These are phyloP conservation scores for Hypoxylon sp. DNA, from an alignment of 2,329 filamentous ascomycete species.

Conservation along the genomic window DNA sequence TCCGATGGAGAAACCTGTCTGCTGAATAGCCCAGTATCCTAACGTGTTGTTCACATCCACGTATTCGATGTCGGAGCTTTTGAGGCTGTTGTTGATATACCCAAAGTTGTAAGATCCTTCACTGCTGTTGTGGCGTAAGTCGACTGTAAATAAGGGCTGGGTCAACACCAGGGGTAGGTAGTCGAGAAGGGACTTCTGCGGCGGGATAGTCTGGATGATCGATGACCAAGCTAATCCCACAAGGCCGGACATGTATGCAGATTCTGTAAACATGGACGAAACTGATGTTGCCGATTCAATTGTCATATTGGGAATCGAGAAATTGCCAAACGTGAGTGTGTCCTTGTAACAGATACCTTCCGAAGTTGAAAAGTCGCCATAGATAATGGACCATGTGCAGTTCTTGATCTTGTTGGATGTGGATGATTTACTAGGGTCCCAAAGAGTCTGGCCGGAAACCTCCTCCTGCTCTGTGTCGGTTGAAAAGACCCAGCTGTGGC, in stretches of 20 bases:
- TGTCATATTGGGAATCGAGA: conserved; percentile 61
- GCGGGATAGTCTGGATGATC: conserved; percentile 61
- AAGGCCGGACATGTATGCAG: conserved; percentile 63
- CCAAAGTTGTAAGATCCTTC: conserved; percentile 67
- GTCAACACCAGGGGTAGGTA: conserved; percentile 60
- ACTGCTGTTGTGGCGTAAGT: conserved; percentile 63
- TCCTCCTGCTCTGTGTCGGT: conserved; percentile 63
- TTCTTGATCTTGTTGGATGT: conserved; percentile 60
- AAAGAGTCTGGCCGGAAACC: conserved; percentile 61
- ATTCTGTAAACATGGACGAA: conserved; percentile 60
- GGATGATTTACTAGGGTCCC: conserved; percentile 62
- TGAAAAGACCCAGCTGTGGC: conserved; percentile 67
- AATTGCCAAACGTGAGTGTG: conserved; percentile 62
- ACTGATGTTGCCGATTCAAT: conserved; percentile 65
- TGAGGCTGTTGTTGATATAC: conserved; percentile 59
- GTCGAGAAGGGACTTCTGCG: conserved; percentile 62
- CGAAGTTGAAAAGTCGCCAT: conserved; percentile 61
- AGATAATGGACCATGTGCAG: conserved; percentile 65
- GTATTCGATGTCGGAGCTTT: conserved; percentile 62
- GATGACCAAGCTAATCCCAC: conserved; percentile 66
- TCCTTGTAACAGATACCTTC: conserved; percentile 67
- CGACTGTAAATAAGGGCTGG: conserved; percentile 63
- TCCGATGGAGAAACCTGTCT: conserved; percentile 56
- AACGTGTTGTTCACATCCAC: conserved; percentile 66
- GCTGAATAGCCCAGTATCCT: conserved; percentile 59